phyloP scores from a whole-genome alignment of 2,329 filamentous ascomycete species.

The Ophiostoma himal-ulmi region DNA sequence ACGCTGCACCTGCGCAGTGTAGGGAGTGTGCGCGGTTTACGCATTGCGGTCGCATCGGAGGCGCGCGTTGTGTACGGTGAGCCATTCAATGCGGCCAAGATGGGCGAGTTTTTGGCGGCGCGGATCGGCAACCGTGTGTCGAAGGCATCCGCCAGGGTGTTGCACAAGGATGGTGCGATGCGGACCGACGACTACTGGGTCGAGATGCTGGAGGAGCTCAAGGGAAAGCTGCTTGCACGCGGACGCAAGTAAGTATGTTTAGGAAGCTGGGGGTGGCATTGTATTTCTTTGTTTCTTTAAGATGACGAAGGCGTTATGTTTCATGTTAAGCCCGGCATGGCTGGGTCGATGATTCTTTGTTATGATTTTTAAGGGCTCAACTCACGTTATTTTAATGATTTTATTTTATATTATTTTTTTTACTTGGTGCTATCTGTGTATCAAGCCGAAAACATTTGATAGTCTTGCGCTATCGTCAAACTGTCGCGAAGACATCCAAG shows the following conservation, averaged over 20 bases:
- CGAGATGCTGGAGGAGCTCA: constrained; percentile 50
- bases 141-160: constrained; percentile 13
- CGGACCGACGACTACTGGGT: constrained; percentile 42
- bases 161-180: constrained; percentile 30
- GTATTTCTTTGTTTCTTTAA: constrained; percentile 9
- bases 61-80: constrained; percentile 71
- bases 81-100: constrained; percentile 67
- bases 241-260: constrained; percentile 42
- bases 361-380: not conserved
- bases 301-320: not conserved
- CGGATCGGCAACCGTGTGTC: constrained; percentile 42
- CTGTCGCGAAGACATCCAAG: too few species aligned
- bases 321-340: not conserved
- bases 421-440: not conserved
- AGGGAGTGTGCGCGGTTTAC: not conserved
- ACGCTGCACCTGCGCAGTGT: constrained; percentile 45
- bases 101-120: constrained; percentile 62
- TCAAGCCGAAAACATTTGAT: not conserved
- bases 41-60: constrained; percentile 47
- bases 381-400: not conserved
- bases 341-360: not conserved
- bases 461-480: too few species aligned
- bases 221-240: constrained; percentile 49
- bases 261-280: not conserved
- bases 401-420: not conserved